Evolutionary conservation across 2,329 filamentous ascomycete species (phyloP).

Genomic region (Venturia oleaginea): DNA sequence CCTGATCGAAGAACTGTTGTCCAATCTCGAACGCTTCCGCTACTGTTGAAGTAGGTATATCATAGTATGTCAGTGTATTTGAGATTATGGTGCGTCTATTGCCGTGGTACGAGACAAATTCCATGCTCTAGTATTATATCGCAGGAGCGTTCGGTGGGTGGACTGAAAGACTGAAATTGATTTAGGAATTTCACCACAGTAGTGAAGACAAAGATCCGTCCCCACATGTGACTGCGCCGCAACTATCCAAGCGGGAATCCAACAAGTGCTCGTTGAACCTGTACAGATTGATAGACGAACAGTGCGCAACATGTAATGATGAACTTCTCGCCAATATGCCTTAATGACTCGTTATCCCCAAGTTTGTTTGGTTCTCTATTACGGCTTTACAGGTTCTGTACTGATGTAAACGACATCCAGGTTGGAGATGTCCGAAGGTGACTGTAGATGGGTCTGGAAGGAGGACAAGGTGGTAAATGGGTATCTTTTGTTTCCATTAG

Average conservation of each 20-base stretch:
- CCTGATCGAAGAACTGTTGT: too few relatives aligned
- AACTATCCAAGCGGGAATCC: neutral
- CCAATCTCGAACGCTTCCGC: too few relatives aligned
- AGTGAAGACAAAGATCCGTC: neutral
- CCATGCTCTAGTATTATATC: neutral
- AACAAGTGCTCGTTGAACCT: neutral
- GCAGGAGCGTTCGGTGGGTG: neutral
- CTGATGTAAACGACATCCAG: neutral
- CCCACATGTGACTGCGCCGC: neutral
- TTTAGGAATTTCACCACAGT: neutral
- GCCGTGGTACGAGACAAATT: neutral
- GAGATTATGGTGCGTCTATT: neutral
- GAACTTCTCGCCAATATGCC: neutral
- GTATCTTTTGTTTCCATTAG: neutral
- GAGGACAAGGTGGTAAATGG: neutral
- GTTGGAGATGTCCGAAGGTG: neutral
- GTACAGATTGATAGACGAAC: neutral
- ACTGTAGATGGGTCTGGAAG: neutral
- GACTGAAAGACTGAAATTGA: neutral
- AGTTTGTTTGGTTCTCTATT: neutral
- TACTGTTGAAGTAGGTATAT: too few relatives aligned
- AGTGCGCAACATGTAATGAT: neutral
- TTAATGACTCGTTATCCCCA: neutral
- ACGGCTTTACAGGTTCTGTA: neutral
- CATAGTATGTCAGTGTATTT: neutral